Conservation (phyloP, 176 grass and related monocot genomes). For the Musa beccarii region DNA sequence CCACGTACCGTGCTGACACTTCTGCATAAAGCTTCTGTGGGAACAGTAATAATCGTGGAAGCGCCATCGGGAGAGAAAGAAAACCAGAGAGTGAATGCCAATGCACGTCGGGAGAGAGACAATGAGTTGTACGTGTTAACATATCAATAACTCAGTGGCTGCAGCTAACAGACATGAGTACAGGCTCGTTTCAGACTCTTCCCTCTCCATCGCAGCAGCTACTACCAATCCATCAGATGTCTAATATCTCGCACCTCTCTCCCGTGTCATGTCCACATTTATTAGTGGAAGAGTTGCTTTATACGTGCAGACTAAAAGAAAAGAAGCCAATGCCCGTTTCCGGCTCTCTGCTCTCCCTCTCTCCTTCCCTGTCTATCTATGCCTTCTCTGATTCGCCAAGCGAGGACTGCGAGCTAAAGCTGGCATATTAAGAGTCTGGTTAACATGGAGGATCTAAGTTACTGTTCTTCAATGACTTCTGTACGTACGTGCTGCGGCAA, state of each 20-base stretch:
- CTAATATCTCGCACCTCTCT: not conserved
- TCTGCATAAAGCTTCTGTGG: slow-evolving; percentile 9
- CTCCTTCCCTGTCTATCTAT: not conserved
- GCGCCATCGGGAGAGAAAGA: slow-evolving; percentile 17
- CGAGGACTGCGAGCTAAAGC: not conserved
- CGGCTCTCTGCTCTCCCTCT: not conserved
- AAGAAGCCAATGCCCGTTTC: not conserved
- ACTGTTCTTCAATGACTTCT: not conserved
- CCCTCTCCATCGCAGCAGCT: not conserved
- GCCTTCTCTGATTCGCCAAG: not conserved
- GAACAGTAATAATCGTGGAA: slow-evolving; percentile 6
- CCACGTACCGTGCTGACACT: not conserved
- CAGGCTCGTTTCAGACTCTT: not conserved
- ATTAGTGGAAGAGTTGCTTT: slow-evolving; percentile 13
- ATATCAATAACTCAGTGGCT: not conserved
- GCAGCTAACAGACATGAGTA: not conserved
- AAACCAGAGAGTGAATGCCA: slow-evolving; percentile 6
- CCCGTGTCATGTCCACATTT: not conserved
- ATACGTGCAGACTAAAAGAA: slow-evolving; percentile 9
- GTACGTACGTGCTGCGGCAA: not conserved
- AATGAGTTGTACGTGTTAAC: not conserved
- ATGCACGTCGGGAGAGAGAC: not conserved
- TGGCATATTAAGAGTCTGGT: not conserved
- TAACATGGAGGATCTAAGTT: not conserved
- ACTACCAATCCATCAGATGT: not conserved